A percentile compares a stretch with the other conserved stretches of the same genome.
Evolutionary conservation across 2,329 filamentous ascomycete species (phyloP).

Genomic region (Penicillium polonicum): DNA sequence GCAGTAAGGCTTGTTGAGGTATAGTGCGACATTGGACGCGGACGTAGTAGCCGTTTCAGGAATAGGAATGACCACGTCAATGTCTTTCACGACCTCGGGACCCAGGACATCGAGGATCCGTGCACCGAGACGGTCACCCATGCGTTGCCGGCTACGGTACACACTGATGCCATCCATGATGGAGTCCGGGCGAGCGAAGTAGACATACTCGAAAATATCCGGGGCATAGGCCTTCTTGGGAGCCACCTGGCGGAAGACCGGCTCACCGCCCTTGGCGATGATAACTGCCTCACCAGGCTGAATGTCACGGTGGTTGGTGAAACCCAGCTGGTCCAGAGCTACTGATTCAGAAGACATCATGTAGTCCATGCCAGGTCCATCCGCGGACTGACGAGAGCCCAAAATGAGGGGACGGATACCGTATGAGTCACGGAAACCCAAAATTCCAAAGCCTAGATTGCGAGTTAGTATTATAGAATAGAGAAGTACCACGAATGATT

Average conservation of each 20-base stretch:
- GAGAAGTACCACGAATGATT: not conserved
- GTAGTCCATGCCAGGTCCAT: constrained; percentile 70
- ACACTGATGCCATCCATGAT: constrained; percentile 87
- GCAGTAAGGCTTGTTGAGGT: constrained; percentile 72
- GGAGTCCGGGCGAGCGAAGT: constrained; percentile 79
- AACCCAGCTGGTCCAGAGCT: constrained; percentile 77
- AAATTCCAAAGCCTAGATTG: constrained; percentile 65
- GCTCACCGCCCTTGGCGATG: constrained; percentile 71
- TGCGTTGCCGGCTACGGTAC: constrained; percentile 77
- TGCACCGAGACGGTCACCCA: constrained; percentile 78
- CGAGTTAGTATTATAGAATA: constrained; percentile 18
- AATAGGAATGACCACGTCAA: constrained; percentile 79
- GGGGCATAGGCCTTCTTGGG: constrained; percentile 69
- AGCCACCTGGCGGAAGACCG: constrained; percentile 74
- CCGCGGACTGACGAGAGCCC: constrained; percentile 68
- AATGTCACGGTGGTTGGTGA: constrained; percentile 72
- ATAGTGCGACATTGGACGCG: constrained; percentile 71
- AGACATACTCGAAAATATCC: constrained; percentile 85
- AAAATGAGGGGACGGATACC: constrained; percentile 81
- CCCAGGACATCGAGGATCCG: constrained; percentile 68
- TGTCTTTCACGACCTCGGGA: constrained; percentile 67
- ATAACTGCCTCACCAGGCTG: constrained; percentile 82
- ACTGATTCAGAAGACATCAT: constrained; percentile 90
- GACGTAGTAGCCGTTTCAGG: constrained; percentile 81
- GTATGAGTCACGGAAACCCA: constrained; percentile 75